A percentile compares a stretch with the other conserved stretches of the same genome.
These are phyloP conservation scores for Colletotrichum sansevieriae DNA, from an alignment of 2,329 filamentous ascomycete genomes.

Conservation along the genomic window DNA sequence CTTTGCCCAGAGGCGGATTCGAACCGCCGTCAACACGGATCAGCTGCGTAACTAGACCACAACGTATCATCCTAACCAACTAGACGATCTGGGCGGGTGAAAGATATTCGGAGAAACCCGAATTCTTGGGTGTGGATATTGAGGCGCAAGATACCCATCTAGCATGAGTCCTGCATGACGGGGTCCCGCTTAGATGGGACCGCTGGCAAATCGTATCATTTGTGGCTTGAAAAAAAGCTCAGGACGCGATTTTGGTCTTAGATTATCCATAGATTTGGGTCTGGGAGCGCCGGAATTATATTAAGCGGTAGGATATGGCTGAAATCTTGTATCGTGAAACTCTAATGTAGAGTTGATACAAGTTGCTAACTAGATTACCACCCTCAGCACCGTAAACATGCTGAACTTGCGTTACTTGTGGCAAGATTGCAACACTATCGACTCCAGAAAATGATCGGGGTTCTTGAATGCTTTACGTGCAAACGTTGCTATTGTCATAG, in stretches of 20 bases:
- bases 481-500: no score
- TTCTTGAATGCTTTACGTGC: no score
- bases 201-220: slow-evolving; percentile 6
- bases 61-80: slow-evolving; percentile 43
- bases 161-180: slow-evolving; percentile 12
- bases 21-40: slow-evolving; percentile 42
- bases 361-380: no score
- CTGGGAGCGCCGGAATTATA: no score
- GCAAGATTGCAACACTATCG: no score
- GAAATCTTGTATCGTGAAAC: no score
- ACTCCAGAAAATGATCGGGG: no score
- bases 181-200: slow-evolving; percentile 9
- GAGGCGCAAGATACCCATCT: neutral
- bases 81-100: slow-evolving; percentile 39
- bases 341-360: no score
- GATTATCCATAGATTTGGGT: neutral
- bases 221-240: neutral
- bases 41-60: slow-evolving; percentile 37
- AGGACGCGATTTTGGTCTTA: neutral
- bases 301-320: no score
- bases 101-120: neutral
- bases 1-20: slow-evolving; percentile 40
- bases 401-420: no score
- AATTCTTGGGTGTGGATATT: neutral
- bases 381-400: no score